phyloP scores from a whole-genome alignment of 2,329 filamentous ascomycete species.

The Penicillium sp. region DNA sequence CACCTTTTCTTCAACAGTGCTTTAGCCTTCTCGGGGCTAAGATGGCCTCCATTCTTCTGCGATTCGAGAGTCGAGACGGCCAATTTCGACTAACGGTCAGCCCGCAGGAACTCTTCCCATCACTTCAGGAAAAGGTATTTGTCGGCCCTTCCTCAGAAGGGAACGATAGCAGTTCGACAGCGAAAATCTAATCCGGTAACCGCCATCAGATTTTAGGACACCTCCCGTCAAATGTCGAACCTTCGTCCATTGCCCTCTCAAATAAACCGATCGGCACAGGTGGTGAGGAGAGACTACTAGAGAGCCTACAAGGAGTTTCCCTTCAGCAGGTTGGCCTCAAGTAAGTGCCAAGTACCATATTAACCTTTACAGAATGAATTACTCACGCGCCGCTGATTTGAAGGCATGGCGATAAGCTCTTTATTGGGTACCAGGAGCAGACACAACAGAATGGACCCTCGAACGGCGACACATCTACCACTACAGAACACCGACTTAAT shows the following conservation, averaged over 20 bases:
- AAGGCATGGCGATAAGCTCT: conserved; percentile 86
- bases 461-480: conserved; percentile 21
- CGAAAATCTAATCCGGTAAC: conserved; percentile 8
- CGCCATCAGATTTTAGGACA: conserved; percentile 47
- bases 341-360: conserved; percentile 29
- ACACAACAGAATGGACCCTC: conserved; percentile 42
- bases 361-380: neutral
- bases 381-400: conserved; percentile 16
- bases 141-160: neutral
- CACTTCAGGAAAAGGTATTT: conserved; percentile 43
- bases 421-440: conserved; percentile 65
- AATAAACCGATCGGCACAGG: conserved; percentile 51
- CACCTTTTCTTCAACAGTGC: neutral
- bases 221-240: conserved; percentile 49
- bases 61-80: conserved; percentile 84
- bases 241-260: conserved; percentile 50
- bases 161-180: neutral
- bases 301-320: conserved; percentile 46
- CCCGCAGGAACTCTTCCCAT: conserved; percentile 60
- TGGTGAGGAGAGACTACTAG: conserved; percentile 48
- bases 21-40: neutral
- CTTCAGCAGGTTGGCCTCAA: conserved; percentile 51
- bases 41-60: conserved; percentile 61
- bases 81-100: conserved; percentile 78
- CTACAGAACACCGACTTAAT: conserved; percentile 30